Percentiles rank a stretch among this genome's conserved stretches.
Conservation (phyloP, 306 rosid genomes). For the Sicyos baderoa region DNA sequence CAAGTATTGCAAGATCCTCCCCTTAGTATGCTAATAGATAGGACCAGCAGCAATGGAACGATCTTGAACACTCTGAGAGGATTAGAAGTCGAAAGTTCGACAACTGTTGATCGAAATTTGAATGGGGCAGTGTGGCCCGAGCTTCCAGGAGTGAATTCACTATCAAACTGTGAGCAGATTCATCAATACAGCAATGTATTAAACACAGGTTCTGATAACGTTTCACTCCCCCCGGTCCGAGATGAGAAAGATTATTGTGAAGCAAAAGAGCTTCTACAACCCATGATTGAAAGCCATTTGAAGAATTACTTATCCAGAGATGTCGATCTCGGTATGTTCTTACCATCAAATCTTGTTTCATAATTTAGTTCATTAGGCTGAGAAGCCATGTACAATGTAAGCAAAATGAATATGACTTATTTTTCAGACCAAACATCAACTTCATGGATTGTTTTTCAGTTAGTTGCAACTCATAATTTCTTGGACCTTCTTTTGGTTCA, state of each 20-base stretch:
- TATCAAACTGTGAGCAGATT: slow-evolving; percentile 36
- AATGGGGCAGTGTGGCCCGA: slow-evolving; percentile 46
- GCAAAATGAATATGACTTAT: background rate
- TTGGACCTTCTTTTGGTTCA: slow-evolving; percentile 31
- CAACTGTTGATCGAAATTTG: slow-evolving; percentile 28
- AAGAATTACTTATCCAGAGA: slow-evolving; percentile 41
- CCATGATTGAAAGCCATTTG: slow-evolving; percentile 53
- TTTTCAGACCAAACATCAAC: background rate
- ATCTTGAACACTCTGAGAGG: slow-evolving; percentile 33
- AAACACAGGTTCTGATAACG: slow-evolving; percentile 28
- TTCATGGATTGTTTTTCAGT: background rate
- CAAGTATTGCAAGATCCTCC: slow-evolving; percentile 43
- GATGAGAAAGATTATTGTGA: slow-evolving; percentile 38
- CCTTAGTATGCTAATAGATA: slow-evolving; percentile 22
- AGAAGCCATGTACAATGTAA: background rate
- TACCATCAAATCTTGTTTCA: background rate
- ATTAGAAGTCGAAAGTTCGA: slow-evolving; percentile 31
- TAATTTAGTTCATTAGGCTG: background rate
- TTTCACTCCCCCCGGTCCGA: slow-evolving; percentile 23
- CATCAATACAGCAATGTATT: slow-evolving; percentile 42
- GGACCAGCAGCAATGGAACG: slow-evolving; percentile 25
- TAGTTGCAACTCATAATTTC: background rate
- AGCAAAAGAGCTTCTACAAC: slow-evolving; percentile 60
- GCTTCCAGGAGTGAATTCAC: slow-evolving; percentile 31
- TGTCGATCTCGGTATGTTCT: slow-evolving; percentile 45